phyloP scores from a whole-genome alignment of 73 alveolate genomes.

The Blepharisma japonicum region DNA sequence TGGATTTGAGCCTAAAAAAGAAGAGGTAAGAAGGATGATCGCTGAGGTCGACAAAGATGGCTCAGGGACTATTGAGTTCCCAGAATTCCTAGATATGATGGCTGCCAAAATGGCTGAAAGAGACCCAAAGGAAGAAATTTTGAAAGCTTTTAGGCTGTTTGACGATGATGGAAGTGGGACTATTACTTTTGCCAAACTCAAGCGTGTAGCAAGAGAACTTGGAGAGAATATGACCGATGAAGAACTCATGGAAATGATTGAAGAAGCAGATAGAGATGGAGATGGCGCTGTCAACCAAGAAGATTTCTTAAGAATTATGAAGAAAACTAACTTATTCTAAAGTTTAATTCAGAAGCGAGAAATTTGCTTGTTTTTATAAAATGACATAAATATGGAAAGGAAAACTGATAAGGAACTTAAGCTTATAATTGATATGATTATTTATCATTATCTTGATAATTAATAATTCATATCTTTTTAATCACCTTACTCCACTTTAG shows the following conservation, averaged over 20 bases:
- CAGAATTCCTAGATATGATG: slow-evolving; percentile 85
- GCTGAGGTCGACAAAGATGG: slow-evolving; percentile 91
- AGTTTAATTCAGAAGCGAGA: background rate
- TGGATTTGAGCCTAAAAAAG: slow-evolving; percentile 99
- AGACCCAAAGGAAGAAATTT: slow-evolving; percentile 90
- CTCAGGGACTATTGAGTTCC: slow-evolving; percentile 84
- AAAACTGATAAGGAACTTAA: too few species aligned
- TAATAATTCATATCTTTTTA: background rate
- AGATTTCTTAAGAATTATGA: slow-evolving; percentile 84
- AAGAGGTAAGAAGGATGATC: slow-evolving; percentile 83
- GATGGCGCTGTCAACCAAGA: slow-evolving; percentile 83
- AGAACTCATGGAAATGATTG: slow-evolving; percentile 86
- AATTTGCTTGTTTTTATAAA: background rate
- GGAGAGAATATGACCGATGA: slow-evolving; percentile 81
- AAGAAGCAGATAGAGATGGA: slow-evolving; percentile 88
- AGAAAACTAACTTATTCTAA: slow-evolving; percentile 76
- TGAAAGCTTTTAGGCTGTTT: slow-evolving; percentile 90
- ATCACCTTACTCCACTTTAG: background rate
- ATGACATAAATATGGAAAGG: too few species aligned
- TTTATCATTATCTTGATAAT: too few species aligned
- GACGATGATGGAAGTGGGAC: slow-evolving; percentile 93
- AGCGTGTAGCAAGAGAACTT: slow-evolving; percentile 79
- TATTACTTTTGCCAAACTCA: slow-evolving; percentile 70
- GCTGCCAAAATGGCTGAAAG: slow-evolving; percentile 91
- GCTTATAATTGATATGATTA: too few species aligned